Percentiles rank a stretch among this genome's conserved stretches.
These are phyloP conservation scores for Scedosporium aurantiacum DNA, from an alignment of 2,329 filamentous ascomycete genomes.

Conservation along the genomic window DNA sequence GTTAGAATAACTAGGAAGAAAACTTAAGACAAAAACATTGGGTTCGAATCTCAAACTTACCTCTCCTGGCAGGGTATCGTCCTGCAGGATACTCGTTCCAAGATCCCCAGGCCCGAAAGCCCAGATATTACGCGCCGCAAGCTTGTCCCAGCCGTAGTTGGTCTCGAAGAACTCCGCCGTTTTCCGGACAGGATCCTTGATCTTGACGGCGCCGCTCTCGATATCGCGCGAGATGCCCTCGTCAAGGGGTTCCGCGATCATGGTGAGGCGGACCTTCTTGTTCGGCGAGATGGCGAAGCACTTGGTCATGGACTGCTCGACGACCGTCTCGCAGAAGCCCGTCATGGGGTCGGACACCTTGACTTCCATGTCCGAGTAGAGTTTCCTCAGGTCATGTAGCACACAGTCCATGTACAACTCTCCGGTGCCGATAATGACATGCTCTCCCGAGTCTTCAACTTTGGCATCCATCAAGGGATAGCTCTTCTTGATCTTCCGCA, in stretches of 20 bases:
- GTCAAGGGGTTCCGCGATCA: slow-evolving; percentile 93
- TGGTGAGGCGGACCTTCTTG: slow-evolving; percentile 98
- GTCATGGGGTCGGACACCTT: slow-evolving; percentile 98
- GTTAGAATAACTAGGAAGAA: slow-evolving; percentile 10
- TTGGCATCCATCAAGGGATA: slow-evolving; percentile 94
- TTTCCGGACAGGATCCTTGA: slow-evolving; percentile 84
- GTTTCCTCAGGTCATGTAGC: slow-evolving; percentile 76
- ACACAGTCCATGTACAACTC: slow-evolving; percentile 99
- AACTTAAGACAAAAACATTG: slow-evolving; percentile 5
- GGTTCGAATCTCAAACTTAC: slow-evolving; percentile 28
- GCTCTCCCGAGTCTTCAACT: slow-evolving; percentile 95
- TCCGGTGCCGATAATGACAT: slow-evolving; percentile 87
- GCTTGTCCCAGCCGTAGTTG: slow-evolving; percentile 91
- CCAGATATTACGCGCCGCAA: slow-evolving; percentile 93
- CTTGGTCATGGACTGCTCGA: slow-evolving; percentile 93
- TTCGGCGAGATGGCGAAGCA: slow-evolving; percentile 97
- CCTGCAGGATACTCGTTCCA: slow-evolving; percentile 90
- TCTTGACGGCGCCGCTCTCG: slow-evolving; percentile 78
- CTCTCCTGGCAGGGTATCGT: slow-evolving; percentile 89
- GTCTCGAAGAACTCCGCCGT: slow-evolving; percentile 97
- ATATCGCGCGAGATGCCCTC: slow-evolving; percentile 93
- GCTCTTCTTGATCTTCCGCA: slow-evolving; percentile 95
- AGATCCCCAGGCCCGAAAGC: slow-evolving; percentile 94
- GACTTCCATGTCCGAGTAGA: slow-evolving; percentile 99
- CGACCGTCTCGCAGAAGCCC: slow-evolving; percentile 93